Evolutionary conservation across 2,329 filamentous ascomycete species (phyloP), one percentile per base, ranked within the genome.

Genomic region (Chrysoporthe deuterocubensis): DNA sequence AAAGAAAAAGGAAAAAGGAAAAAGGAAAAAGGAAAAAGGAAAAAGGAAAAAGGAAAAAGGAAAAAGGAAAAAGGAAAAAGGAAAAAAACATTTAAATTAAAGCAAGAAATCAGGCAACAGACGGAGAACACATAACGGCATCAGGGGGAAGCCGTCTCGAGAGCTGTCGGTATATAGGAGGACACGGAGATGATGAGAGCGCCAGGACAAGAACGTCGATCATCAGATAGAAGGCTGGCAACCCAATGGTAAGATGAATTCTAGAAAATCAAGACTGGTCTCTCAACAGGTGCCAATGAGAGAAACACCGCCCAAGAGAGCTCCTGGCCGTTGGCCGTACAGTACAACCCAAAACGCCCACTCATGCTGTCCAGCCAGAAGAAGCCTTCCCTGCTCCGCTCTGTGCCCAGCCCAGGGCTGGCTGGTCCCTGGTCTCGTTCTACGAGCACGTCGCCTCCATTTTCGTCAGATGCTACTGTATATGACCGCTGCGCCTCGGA

Each of bases 341-440:
- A 37, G 34, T 67, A 60, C 42, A 57, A 48, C 67, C 67, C 40
- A 26, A 34, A 69, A 69, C 67, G 67, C 67, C 67, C 59, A 56
- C 32, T 16, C 48, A 69, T 67, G 67, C 64, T 69, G 13, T 57
- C 50, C 5, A 21, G 21, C 50, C 21, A 54, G 13, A 54, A 54
- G 13, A 54, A 32, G 14, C 1, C 26, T 13, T 32, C 18, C 18
- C 46, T 48, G 46, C 18, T 21, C 21, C 13, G 5, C 13, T 32
- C 11, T 5, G 5, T 34, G 50, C 13, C 50, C 11, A 32, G 21
- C 26, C 32, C 21, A 54, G 50, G 9, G 32, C 50, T 32, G 26
- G 16, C 50, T 54, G 50, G 26, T 54, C 21, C 7, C 26, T 52
- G 48, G 21, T 54, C 21, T 4, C 14, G 13, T 21, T 54, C 26